Percentiles rank a stretch among this genome's conserved stretches.
These are phyloP conservation scores for Flaveria trinervia DNA, from an alignment of 129 eudicot genomes.

Conservation along the genomic window DNA sequence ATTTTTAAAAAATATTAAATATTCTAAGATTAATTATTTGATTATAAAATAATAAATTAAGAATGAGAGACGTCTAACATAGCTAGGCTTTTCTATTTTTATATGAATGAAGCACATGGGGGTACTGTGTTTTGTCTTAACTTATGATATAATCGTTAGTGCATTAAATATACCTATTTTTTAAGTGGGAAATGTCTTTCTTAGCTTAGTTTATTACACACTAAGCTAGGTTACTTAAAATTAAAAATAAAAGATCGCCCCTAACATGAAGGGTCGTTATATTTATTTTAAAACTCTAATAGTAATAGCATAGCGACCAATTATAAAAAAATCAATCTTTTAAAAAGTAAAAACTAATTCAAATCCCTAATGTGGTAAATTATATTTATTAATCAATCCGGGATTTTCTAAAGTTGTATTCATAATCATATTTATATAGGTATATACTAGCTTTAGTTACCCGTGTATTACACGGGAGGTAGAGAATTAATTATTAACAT, in stretches of 20 bases:
- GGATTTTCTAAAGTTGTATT: too few species aligned
- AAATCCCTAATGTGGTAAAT: too few species aligned
- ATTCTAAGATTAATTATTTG: conserved; percentile 13
- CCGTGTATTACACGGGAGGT: too few species aligned
- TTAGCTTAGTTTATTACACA: background rate
- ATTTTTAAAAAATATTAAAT: background rate
- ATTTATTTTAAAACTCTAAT: background rate
- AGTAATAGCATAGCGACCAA: background rate
- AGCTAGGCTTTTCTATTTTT: conserved; percentile 17
- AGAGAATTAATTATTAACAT: too few species aligned
- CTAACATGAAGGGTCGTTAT: background rate
- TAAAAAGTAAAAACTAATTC: too few species aligned
- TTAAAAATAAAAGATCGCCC: background rate
- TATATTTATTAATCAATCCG: too few species aligned
- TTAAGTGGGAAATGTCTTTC: background rate
- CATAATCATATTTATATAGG: too few species aligned
- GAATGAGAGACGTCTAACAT: conserved; percentile 24
- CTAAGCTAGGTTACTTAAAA: background rate
- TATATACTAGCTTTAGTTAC: too few species aligned
- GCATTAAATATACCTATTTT: background rate
- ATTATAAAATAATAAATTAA: background rate
- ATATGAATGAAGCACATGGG: conserved; percentile 29
- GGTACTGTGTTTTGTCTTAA: background rate
- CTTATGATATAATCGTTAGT: background rate
- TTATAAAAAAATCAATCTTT: background rate